These are phyloP conservation scores for Tricholoma sp. DNA, from an alignment of 768 basidiomycete species.

Conservation along the genomic window DNA sequence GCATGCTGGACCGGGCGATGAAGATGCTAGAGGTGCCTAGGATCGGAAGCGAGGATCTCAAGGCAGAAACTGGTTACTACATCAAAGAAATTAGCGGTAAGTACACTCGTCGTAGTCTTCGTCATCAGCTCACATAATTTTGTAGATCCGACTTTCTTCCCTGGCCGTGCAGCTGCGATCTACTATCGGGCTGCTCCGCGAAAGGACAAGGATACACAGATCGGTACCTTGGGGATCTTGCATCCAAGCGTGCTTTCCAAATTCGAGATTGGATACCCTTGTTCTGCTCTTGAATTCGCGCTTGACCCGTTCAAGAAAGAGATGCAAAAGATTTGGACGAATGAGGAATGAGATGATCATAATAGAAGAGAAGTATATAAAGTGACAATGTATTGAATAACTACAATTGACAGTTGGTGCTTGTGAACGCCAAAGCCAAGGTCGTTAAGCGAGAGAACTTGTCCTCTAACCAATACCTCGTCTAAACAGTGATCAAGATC, in stretches of 20 bases:
- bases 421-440: background rate
- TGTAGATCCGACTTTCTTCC: conserved; percentile 90
- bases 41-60: conserved; percentile 52
- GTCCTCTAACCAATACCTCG: background rate
- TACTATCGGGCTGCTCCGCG: conserved; percentile 65
- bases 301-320: conserved; percentile 91
- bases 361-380: conserved; percentile 3
- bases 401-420: background rate
- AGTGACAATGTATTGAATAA: conserved; percentile 17
- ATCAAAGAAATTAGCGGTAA: conserved; percentile 81
- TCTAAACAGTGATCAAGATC: background rate
- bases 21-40: conserved; percentile 90
- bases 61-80: conserved; percentile 79
- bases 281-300: conserved; percentile 91
- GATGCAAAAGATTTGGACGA: conserved; percentile 52
- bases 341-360: conserved; percentile 33
- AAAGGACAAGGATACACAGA: conserved; percentile 54
- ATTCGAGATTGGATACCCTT: conserved; percentile 93
- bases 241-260: conserved; percentile 89
- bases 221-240: conserved; percentile 90
- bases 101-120: conserved; percentile 19
- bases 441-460: background rate
- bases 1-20: conserved; percentile 92
- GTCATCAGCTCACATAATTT: background rate
- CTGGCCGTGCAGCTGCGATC: conserved; percentile 89